These are phyloP conservation scores for Globisporangium takayamanum DNA, from an alignment of 352 stramenopile species.

Conservation along the genomic window DNA sequence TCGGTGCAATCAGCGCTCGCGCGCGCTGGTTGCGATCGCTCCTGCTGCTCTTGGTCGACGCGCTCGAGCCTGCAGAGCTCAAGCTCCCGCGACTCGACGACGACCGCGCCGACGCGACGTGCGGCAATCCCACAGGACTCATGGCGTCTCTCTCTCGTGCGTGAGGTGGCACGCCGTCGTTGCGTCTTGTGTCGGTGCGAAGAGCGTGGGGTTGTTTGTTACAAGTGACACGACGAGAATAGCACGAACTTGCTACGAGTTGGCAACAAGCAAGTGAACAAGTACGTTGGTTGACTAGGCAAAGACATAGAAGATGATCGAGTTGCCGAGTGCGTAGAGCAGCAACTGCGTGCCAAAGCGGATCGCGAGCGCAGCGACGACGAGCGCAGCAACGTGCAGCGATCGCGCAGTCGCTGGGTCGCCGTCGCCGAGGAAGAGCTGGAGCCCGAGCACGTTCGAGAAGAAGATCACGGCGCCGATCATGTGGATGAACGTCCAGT, in stretches of 20 bases:
- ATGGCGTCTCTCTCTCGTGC: neutral
- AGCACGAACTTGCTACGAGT: too few species aligned
- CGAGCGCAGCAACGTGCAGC: constrained; percentile 29
- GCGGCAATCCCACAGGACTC: constrained; percentile 44
- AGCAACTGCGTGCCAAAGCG: constrained; percentile 40
- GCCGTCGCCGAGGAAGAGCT: constrained; percentile 54
- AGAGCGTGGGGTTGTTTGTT: too few species aligned
- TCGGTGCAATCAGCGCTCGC: neutral
- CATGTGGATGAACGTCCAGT: constrained; percentile 82
- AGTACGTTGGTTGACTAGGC: constrained; percentile 17
- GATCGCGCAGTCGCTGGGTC: constrained; percentile 29
- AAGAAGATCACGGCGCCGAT: constrained; percentile 68
- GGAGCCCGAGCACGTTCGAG: constrained; percentile 65
- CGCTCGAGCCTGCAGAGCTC: constrained; percentile 35
- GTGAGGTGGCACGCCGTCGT: neutral
- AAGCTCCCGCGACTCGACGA: constrained; percentile 36
- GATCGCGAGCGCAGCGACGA: constrained; percentile 30
- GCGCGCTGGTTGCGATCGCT: constrained; percentile 26
- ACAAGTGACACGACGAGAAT: too few species aligned
- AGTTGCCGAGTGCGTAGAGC: constrained; percentile 67
- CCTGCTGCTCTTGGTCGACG: constrained; percentile 25
- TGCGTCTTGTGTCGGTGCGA: neutral
- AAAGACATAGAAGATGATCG: constrained; percentile 70
- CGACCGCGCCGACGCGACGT: constrained; percentile 38
- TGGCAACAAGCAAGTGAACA: too few species aligned